A percentile compares a stretch with the other conserved stretches of the same genome.
Conservation (phyloP, 2,329 filamentous ascomycete species). For the Drechslerella dactyloides region DNA sequence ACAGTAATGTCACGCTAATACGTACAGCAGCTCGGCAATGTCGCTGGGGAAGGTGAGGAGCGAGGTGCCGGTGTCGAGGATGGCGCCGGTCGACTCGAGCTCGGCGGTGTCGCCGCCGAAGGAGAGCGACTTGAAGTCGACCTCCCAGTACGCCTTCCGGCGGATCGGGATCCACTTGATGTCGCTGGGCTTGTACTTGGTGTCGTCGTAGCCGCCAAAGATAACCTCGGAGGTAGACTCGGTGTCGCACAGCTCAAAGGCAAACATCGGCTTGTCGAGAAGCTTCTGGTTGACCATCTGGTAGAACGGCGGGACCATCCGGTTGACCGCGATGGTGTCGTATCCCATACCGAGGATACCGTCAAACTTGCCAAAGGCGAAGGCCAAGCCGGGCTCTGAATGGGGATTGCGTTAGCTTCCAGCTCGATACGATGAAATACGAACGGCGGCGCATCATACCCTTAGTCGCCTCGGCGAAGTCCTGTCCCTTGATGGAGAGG, state of each 20-base stretch:
- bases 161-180: slow-evolving; percentile 91
- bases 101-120: slow-evolving; percentile 86
- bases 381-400: slow-evolving; percentile 91
- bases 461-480: slow-evolving; percentile 89
- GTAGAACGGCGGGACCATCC: slow-evolving; percentile 94
- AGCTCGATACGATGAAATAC: neutral
- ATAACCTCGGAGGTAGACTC: slow-evolving; percentile 80
- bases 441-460: slow-evolving; percentile 26
- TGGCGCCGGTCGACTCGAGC: slow-evolving; percentile 91
- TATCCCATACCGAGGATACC: slow-evolving; percentile 94
- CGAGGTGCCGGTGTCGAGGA: slow-evolving; percentile 97
- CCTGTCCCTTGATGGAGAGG: slow-evolving; percentile 82
- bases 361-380: slow-evolving; percentile 96
- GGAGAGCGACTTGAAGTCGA: slow-evolving; percentile 89
- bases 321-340: slow-evolving; percentile 95
- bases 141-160: slow-evolving; percentile 99
- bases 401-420: neutral
- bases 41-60: slow-evolving; percentile 91
- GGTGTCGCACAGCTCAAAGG: slow-evolving; percentile 88
- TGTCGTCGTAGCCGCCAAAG: slow-evolving; percentile 86
- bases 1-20: slow-evolving; percentile 48
- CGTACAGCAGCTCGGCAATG: slow-evolving; percentile 84
- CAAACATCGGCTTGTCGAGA: slow-evolving; percentile 89
- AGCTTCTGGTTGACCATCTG: slow-evolving; percentile 89
- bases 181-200: slow-evolving; percentile 77